Percentiles rank a stretch among this genome's conserved stretches.
Evolutionary conservation across 768 basidiomycete genomes (phyloP).

Genomic region (Lentinula edodes): DNA sequence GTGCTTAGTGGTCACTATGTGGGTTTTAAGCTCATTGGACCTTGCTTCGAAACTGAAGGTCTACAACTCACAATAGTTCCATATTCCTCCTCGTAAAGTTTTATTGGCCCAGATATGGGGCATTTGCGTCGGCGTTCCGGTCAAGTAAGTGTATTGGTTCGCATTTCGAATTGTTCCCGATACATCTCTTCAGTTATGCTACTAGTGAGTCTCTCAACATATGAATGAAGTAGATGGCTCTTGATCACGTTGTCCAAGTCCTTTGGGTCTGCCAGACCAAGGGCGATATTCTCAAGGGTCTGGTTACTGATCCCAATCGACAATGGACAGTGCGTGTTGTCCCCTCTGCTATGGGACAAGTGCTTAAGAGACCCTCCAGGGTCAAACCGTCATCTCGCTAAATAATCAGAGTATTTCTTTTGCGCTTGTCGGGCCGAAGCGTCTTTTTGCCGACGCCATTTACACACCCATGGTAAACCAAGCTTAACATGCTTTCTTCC

Average conservation of each 20-base stretch:
- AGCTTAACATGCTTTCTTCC: not conserved
- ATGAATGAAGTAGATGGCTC: not conserved
- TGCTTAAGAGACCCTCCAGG: constrained; percentile 4
- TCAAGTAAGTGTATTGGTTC: constrained; percentile 12
- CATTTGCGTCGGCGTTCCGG: constrained; percentile 18
- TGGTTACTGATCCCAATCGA: constrained; percentile 15
- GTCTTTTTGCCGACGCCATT: constrained; percentile 16
- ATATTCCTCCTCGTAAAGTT: constrained; percentile 17
- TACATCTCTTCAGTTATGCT: constrained; percentile 12
- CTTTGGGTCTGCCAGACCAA: constrained; percentile 18
- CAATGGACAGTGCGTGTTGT: constrained; percentile 17
- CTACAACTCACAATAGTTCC: constrained; percentile 10
- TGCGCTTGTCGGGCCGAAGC: constrained; percentile 18
- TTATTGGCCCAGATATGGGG: constrained; percentile 20
- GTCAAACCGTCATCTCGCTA: constrained; percentile 19
- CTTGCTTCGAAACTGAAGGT: not conserved
- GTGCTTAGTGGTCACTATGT: constrained; percentile 17
- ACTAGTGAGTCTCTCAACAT: constrained; percentile 5
- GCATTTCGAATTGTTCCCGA: not conserved
- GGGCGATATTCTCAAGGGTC: constrained; percentile 13
- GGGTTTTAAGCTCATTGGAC: not conserved
- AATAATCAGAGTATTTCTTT: constrained; percentile 21
- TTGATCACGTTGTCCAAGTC: constrained; percentile 1
- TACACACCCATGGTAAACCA: constrained; percentile 16
- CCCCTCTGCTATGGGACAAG: not conserved